These are phyloP conservation scores for Staphylotrichum tortipilum DNA, from an alignment of 495 filamentous ascomycete genomes.

Conservation along the genomic window DNA sequence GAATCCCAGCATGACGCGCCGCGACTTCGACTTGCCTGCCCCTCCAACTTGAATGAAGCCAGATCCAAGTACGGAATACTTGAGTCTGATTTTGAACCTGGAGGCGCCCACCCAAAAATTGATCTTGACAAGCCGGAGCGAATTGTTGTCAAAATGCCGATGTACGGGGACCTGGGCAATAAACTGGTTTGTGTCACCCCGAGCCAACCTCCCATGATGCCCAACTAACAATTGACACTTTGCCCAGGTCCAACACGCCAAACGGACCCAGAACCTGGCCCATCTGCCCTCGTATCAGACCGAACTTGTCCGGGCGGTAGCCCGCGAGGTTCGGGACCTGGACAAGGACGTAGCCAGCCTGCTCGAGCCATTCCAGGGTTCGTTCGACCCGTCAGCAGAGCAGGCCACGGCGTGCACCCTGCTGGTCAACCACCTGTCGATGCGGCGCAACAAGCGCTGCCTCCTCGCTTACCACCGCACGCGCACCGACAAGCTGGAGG, in stretches of 20 bases:
- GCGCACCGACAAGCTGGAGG: constrained; percentile 83
- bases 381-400: constrained; percentile 78
- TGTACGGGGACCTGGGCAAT: constrained; percentile 89
- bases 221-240: constrained; percentile 12
- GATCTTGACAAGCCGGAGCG: not conserved
- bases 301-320: constrained; percentile 78
- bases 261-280: constrained; percentile 80
- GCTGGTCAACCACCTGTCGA: constrained; percentile 86
- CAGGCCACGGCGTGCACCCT: constrained; percentile 79
- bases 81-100: not conserved
- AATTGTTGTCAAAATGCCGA: constrained; percentile 30
- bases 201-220: constrained; percentile 5
- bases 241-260: constrained; percentile 87
- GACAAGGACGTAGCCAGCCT: constrained; percentile 79
- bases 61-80: not conserved
- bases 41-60: not conserved
- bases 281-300: constrained; percentile 91
- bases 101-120: not conserved
- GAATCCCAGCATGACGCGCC: constrained; percentile 2
- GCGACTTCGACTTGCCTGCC: not conserved
- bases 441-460: constrained; percentile 94
- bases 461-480: constrained; percentile 90
- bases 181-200: constrained; percentile 55
- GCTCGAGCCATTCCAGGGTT: constrained; percentile 70
- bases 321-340: constrained; percentile 87